Conservation (phyloP, 495 filamentous ascomycete genomes). For the Penicillium bialowiezense region DNA sequence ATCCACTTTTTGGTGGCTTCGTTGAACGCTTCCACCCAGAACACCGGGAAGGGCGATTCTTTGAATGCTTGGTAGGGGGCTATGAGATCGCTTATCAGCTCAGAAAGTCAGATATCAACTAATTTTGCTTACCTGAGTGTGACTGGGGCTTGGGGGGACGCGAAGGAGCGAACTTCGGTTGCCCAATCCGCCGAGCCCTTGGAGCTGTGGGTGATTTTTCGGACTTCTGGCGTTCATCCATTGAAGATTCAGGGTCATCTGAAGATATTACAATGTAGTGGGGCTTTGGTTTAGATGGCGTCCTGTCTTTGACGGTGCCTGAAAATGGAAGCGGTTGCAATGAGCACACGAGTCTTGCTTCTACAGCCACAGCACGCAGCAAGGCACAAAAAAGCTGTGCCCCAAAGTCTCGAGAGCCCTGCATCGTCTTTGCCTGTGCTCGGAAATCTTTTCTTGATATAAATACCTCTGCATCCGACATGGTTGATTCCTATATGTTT, state of each 20-base stretch:
- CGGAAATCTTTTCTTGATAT: conserved; percentile 69
- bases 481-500: conserved; percentile 30
- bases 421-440: conserved; percentile 57
- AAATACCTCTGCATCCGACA: conserved; percentile 37
- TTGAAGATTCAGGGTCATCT: conserved; percentile 33
- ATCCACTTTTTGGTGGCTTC: conserved; percentile 85
- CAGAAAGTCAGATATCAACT: background rate
- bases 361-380: conserved; percentile 71
- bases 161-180: conserved; percentile 38
- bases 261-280: conserved; percentile 39
- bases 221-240: conserved; percentile 19
- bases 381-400: conserved; percentile 88
- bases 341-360: conserved; percentile 89
- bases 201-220: conserved; percentile 15
- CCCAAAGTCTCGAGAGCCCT: conserved; percentile 84
- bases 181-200: conserved; percentile 38
- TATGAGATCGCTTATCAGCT: conserved; percentile 7
- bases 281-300: conserved; percentile 34
- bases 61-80: conserved; percentile 19
- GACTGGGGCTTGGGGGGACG: conserved; percentile 12
- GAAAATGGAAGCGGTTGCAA: conserved; percentile 78
- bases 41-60: conserved; percentile 71
- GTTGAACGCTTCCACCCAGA: conserved; percentile 92
- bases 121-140: conserved; percentile 7
- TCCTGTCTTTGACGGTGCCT: conserved; percentile 51